phyloP scores from a whole-genome alignment of 2,329 filamentous ascomycete species.

The Chalaropsis ovoidea region DNA sequence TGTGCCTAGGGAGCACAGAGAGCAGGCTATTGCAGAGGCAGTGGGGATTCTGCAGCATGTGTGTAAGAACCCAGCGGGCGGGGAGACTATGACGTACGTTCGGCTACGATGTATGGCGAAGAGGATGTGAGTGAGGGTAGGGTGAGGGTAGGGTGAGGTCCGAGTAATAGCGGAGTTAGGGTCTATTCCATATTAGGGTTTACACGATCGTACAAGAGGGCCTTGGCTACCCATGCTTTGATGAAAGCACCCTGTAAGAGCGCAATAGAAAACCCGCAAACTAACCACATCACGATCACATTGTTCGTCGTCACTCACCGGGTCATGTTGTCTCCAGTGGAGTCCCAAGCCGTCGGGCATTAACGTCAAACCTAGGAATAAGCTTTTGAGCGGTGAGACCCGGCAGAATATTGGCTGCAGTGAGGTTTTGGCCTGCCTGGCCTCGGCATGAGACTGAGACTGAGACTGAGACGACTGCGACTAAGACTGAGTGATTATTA shows the following conservation, averaged over 20 bases:
- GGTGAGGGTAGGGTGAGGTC: too few relatives aligned
- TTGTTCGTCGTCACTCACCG: not conserved
- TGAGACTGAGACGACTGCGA: too few relatives aligned
- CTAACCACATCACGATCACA: not conserved
- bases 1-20: constrained; percentile 40
- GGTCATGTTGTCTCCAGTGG: not conserved
- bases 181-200: not conserved
- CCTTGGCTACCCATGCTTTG: too few relatives aligned
- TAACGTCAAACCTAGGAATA: constrained; percentile 6
- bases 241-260: not conserved
- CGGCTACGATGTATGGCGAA: constrained; percentile 42
- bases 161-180: constrained; percentile 2
- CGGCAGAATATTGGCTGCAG: not conserved
- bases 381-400: not conserved
- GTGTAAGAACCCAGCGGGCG: constrained; percentile 38
- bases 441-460: not conserved
- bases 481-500: not conserved
- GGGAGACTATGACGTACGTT: constrained; percentile 48
- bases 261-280: too few relatives aligned
- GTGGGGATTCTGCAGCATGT: constrained; percentile 46
- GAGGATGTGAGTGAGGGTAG: constrained; percentile 31
- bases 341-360: not conserved
- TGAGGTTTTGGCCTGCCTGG: not conserved
- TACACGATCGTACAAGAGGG: too few relatives aligned
- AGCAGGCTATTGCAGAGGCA: constrained; percentile 45